These are phyloP conservation scores for Leccinum pellstonianum DNA, from an alignment of 768 basidiomycete species.

Conservation along the genomic window DNA sequence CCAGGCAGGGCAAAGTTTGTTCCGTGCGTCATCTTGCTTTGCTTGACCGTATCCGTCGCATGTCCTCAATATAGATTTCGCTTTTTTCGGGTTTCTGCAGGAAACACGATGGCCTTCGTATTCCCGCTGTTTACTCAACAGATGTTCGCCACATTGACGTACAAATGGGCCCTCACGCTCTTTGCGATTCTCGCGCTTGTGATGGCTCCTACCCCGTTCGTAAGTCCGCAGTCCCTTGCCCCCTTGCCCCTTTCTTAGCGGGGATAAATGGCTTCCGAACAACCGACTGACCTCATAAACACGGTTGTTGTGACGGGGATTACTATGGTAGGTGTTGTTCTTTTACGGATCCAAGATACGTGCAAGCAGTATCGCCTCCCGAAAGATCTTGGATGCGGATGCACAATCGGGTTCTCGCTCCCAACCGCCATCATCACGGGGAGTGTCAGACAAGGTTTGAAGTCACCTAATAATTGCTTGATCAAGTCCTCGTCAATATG, in stretches of 20 bases:
- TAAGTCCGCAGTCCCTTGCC: slow-evolving; percentile 18
- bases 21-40: slow-evolving; percentile 32
- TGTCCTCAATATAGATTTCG: not conserved
- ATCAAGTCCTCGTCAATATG: not conserved
- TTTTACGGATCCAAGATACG: slow-evolving; percentile 35
- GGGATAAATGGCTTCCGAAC: not conserved
- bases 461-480: not conserved
- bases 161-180: slow-evolving; percentile 24
- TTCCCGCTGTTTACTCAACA: slow-evolving; percentile 53
- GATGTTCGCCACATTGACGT: slow-evolving; percentile 48
- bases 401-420: not conserved
- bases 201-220: slow-evolving; percentile 47
- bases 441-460: slow-evolving; percentile 16
- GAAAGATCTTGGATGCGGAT: slow-evolving; percentile 20
- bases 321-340: slow-evolving; percentile 24
- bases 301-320: not conserved
- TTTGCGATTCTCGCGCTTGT: slow-evolving; percentile 39
- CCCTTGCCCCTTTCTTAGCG: not conserved
- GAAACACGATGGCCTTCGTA: slow-evolving; percentile 39
- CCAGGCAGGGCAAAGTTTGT: slow-evolving; percentile 50
- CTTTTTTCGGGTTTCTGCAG: slow-evolving; percentile 17
- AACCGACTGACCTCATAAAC: not conserved
- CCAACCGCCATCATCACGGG: not conserved
- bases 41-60: not conserved
- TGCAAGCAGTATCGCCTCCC: slow-evolving; percentile 26